Conservation (phyloP, 2,329 filamentous ascomycete genomes). For the Torrubiellomyces zombiae region DNA sequence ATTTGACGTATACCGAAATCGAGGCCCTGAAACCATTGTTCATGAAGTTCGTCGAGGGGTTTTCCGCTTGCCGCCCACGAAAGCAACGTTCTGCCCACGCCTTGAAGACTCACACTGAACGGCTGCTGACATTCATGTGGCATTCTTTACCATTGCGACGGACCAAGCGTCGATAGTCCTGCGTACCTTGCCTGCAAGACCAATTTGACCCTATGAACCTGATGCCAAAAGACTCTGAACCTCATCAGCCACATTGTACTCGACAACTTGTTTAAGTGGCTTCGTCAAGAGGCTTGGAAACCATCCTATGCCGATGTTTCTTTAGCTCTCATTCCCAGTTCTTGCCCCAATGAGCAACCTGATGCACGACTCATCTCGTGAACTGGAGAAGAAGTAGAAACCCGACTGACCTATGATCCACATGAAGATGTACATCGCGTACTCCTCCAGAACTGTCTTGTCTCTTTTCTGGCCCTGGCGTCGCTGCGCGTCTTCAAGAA, state of each 20-base stretch:
- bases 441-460: slow-evolving; percentile 6
- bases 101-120: no score
- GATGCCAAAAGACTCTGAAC: slow-evolving; percentile 3
- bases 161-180: no score
- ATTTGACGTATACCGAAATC: no score
- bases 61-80: no score
- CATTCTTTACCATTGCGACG: no score
- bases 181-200: no score
- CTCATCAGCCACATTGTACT: slow-evolving; percentile 8
- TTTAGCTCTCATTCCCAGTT: not conserved
- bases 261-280: slow-evolving; percentile 2
- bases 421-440: slow-evolving; percentile 7
- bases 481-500: slow-evolving; percentile 5
- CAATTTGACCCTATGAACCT: no score
- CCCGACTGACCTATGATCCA: slow-evolving; percentile 6
- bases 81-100: no score
- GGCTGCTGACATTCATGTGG: no score
- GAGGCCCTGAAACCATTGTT: no score
- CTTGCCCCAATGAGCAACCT: not conserved
- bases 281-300: slow-evolving; percentile 5
- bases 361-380: not conserved
- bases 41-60: no score
- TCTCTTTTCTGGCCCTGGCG: slow-evolving; percentile 7
- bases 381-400: not conserved
- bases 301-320: no score